Evolutionary conservation across 169 alveolate genomes (phyloP).

Genomic region (Cryptosporidium muris): DNA sequence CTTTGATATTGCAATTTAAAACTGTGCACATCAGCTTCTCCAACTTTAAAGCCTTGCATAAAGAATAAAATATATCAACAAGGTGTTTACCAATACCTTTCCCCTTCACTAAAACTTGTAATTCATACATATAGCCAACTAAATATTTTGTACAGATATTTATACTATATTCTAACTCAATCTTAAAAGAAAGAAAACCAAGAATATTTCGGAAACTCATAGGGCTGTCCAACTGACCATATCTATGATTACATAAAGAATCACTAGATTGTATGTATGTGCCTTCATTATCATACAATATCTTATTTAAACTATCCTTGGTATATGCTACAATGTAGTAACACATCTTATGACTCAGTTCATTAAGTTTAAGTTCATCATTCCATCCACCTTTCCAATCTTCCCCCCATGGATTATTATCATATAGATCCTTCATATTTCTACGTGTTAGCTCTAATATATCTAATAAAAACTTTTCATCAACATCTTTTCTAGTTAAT

Average conservation of each 20-base stretch:
- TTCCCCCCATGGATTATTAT: slow-evolving; percentile 66
- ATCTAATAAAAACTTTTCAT: slow-evolving; percentile 7
- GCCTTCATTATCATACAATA: too few species aligned
- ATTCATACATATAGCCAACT: slow-evolving; percentile 64
- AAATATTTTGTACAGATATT: neutral
- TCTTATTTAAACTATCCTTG: neutral
- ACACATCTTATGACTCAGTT: slow-evolving; percentile 10
- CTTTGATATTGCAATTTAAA: slow-evolving; percentile 7
- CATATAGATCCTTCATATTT: slow-evolving; percentile 63
- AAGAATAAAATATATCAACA: slow-evolving; percentile 4
- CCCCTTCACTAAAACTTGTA: slow-evolving; percentile 27
- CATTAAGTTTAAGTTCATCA: slow-evolving; percentile 32
- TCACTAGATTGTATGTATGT: too few species aligned
- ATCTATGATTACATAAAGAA: too few species aligned
- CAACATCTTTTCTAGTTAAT: slow-evolving; percentile 10
- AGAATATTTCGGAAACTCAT: too few species aligned
- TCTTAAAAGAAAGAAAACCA: slow-evolving; percentile 18
- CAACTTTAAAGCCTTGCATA: slow-evolving; percentile 6
- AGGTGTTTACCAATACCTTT: slow-evolving; percentile 46
- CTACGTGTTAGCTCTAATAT: slow-evolving; percentile 40
- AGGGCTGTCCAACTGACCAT: too few species aligned
- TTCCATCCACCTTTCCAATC: slow-evolving; percentile 55
- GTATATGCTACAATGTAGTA: slow-evolving; percentile 25
- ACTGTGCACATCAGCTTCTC: slow-evolving; percentile 63
- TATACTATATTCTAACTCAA: slow-evolving; percentile 29